These are phyloP conservation scores for Tuber melanosporum DNA, from an alignment of 495 filamentous ascomycete species.

Conservation along the genomic window DNA sequence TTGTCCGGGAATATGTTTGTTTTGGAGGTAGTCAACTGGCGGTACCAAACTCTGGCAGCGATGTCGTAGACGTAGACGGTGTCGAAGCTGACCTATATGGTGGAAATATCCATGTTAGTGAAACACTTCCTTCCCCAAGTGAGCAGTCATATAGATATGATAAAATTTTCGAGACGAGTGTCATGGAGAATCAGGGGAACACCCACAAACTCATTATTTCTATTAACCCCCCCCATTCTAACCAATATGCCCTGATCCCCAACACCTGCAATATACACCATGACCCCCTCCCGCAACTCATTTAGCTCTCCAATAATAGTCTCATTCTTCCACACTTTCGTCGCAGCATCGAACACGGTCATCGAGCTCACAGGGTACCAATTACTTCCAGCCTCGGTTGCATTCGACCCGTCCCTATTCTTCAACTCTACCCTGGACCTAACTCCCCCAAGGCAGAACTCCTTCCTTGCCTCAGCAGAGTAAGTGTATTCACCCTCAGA, in stretches of 20 bases:
- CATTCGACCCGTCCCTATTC: not conserved
- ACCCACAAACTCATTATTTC: not conserved
- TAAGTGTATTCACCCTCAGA: not conserved
- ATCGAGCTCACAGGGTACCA: not conserved
- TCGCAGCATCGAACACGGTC: not conserved
- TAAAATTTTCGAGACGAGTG: not conserved
- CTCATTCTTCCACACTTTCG: not conserved
- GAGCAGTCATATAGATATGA: not conserved
- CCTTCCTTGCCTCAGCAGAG: not conserved
- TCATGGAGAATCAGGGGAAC: not conserved
- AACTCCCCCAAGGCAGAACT: not conserved
- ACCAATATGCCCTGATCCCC: conserved; percentile 45
- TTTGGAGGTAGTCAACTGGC: not conserved
- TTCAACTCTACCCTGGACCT: not conserved
- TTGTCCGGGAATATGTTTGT: not conserved
- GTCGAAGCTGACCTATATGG: not conserved
- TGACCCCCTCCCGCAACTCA: not conserved
- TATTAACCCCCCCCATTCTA: conserved; percentile 43
- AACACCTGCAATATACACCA: conserved; percentile 42
- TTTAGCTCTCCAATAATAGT: not conserved
- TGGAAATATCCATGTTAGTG: not conserved
- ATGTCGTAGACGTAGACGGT: not conserved
- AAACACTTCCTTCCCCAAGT: not conserved
- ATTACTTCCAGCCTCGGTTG: not conserved
- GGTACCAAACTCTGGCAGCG: not conserved